Evolutionary conservation across 2,329 filamentous ascomycete species (phyloP).

Genomic region (Fusarium dlaminii): DNA sequence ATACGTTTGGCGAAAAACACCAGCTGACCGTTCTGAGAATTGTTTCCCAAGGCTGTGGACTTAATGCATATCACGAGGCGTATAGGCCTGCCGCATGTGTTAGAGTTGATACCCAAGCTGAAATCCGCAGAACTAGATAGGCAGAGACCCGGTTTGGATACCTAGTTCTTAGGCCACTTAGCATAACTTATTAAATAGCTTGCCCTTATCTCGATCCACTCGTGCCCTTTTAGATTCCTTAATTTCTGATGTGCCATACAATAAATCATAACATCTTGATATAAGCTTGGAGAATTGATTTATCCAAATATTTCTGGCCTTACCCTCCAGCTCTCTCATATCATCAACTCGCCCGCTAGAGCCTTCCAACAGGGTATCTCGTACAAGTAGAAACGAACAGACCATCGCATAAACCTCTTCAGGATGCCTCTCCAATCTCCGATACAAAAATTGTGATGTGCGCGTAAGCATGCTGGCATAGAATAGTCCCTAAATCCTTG

Average conservation of each 20-base stretch:
- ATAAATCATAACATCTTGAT: not conserved
- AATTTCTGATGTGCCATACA: not conserved
- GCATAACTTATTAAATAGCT: not conserved
- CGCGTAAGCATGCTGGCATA: constrained; percentile 1
- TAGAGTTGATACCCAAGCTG: not conserved
- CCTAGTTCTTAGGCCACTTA: constrained; percentile 1
- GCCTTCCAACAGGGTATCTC: constrained; percentile 44
- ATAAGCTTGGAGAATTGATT: not conserved
- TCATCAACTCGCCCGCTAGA: constrained; percentile 27
- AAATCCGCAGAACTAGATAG: not conserved
- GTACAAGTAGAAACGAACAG: constrained; percentile 44
- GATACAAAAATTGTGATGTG: constrained; percentile 22
- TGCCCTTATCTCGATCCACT: not conserved
- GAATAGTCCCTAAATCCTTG: not conserved
- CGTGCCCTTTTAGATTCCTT: not conserved
- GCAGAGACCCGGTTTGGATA: constrained; percentile 24
- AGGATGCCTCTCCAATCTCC: constrained; percentile 15
- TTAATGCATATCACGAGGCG: not conserved
- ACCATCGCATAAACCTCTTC: constrained; percentile 33
- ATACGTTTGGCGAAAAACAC: not conserved
- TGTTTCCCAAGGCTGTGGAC: not conserved
- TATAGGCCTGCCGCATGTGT: not conserved
- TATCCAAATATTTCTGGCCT: not conserved
- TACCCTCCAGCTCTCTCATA: constrained; percentile 4
- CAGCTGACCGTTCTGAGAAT: not conserved